Evolutionary conservation across 2,329 filamentous ascomycete genomes (phyloP), one percentile per base, ranked within the genome.

Genomic region (Penicillium sp.): DNA sequence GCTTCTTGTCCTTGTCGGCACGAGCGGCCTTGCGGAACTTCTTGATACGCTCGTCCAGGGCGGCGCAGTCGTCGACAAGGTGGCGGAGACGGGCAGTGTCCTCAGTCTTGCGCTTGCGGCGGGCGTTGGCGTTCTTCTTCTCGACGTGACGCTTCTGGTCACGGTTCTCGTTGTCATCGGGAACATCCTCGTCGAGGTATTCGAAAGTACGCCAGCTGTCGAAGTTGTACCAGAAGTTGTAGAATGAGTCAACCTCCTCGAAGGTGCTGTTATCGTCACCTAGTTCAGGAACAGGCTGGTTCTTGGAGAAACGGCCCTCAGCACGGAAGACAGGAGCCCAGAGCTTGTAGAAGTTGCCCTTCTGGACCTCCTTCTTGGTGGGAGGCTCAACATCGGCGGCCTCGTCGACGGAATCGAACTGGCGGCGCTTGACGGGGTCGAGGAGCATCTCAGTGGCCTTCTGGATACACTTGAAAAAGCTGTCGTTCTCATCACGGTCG

Each of bases 391-490:
- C 90, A 62, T 99, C 91, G 66, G 95, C 95, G 70, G 88, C 89
- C 81, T 97, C 93, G 74, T 99, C 95, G 64, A 98, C 93, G 2
- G 92, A 97, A 81, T 99, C 95, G 82, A 91, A 99, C 82, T 99
- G 95, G 62, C 93, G 90, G 65, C 95, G 91, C 83, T 92, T 96
- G 78, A 89, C 85, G 56, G 95, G 95, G 83, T 99, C 95, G 59
- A 92, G 87, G 19, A 99, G 90, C 56, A 98, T 86, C 74, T 99
- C 95, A 72, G 91, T 94, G 61, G 95, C 95, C 81, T 97, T 97
- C 79, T 99, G 96, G 79, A 99, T 99, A 81, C 96, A 99, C 87
- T 99, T 99, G 90, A 99, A 99, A 86, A 99, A 99, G 79, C 91
- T 92, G 80, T 99, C 95, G 80, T 97, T 80, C 72, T 82, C 94